phyloP scores from a whole-genome alignment of 139 green algal genomes.

The Auxenochlorella pyrenoidosa region DNA sequence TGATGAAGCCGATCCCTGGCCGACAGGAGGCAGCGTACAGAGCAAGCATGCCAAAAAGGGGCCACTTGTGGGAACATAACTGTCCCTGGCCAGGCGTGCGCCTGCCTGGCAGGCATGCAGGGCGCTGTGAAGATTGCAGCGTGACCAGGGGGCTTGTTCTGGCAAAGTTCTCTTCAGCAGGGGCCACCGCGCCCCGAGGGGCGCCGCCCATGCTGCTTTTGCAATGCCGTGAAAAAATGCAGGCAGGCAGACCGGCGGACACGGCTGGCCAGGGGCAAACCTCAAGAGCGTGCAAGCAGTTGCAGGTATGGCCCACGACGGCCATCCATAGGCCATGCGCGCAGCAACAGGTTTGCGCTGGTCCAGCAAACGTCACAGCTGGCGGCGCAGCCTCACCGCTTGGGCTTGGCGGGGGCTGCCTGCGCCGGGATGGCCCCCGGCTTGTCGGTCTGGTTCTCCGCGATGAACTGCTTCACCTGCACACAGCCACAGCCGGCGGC shows the following conservation, averaged over 20 bases:
- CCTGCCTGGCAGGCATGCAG: background rate
- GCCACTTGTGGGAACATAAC: no score
- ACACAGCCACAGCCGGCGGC: background rate
- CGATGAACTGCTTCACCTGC: conserved; percentile 79
- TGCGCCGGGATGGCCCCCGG: conserved; percentile 32
- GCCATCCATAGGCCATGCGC: no score
- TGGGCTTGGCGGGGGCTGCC: conserved; percentile 47
- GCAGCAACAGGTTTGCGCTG: no score
- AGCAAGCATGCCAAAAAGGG: no score
- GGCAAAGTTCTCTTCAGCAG: conserved; percentile 16
- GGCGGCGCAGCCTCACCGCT: conserved; percentile 40
- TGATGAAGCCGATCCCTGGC: background rate
- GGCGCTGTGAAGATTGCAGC: background rate
- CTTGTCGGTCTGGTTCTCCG: conserved; percentile 90
- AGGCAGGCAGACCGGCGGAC: background rate
- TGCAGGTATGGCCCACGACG: no score
- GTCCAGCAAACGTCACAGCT: no score
- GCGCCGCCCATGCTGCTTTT: conserved; percentile 8
- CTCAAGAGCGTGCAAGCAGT: no score
- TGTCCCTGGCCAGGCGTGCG: background rate
- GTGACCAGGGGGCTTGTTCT: background rate
- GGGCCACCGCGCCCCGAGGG: conserved; percentile 5
- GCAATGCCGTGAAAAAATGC: background rate
- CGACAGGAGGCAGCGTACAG: no score
- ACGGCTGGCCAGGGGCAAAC: background rate